A percentile compares a stretch with the other conserved stretches of the same genome.
These are phyloP conservation scores for Poteriospumella lacustris DNA, from an alignment of 108 stramenopile genomes.

Conservation along the genomic window DNA sequence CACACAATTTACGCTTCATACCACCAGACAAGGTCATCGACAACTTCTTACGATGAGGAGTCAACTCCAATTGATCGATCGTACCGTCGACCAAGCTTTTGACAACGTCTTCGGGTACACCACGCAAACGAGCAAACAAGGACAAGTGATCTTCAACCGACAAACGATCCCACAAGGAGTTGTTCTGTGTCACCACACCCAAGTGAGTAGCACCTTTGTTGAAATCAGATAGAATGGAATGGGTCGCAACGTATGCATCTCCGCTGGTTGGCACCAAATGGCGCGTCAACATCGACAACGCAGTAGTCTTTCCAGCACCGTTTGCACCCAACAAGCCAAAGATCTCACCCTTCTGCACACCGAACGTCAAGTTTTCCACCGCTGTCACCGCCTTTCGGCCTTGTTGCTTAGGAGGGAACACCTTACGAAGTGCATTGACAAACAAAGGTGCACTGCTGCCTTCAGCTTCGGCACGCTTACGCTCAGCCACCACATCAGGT, in stretches of 20 bases:
- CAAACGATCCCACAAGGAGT: constrained; percentile 31
- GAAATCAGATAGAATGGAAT: constrained; percentile 26
- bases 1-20: constrained; percentile 71
- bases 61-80: constrained; percentile 5
- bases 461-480: not conserved
- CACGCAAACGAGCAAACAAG: constrained; percentile 26
- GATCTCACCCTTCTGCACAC: constrained; percentile 42
- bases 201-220: not conserved
- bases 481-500: not conserved
- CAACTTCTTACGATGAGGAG: not conserved
- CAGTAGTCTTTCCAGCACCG: constrained; percentile 43
- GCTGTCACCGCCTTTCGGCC: not conserved
- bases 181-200: constrained; percentile 31
- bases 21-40: constrained; percentile 53
- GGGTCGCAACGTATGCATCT: constrained; percentile 3
- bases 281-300: constrained; percentile 32
- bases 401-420: not conserved
- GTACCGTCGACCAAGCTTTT: not conserved
- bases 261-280: constrained; percentile 26
- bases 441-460: not conserved
- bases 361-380: not conserved
- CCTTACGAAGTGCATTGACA: not conserved
- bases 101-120: not conserved
- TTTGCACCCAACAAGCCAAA: constrained; percentile 48
- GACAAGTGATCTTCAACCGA: constrained; percentile 29